Evolutionary conservation across 2,329 filamentous ascomycete genomes (phyloP), one percentile per base, ranked within the genome.

Genomic region (Fusarium stilboides): DNA sequence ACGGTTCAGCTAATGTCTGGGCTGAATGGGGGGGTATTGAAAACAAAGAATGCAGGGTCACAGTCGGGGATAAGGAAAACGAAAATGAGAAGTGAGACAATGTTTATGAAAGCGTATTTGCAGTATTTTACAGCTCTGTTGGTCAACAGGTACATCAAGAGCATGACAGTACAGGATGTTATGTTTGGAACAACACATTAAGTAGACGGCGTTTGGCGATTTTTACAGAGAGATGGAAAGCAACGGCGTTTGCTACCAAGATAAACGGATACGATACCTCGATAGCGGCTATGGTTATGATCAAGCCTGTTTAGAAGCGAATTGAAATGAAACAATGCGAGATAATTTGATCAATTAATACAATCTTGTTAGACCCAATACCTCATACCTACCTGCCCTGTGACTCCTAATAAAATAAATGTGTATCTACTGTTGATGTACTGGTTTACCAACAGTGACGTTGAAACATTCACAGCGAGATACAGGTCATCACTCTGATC

Each of bases 1-100:
- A 64, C 45, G 73, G 72, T 55, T 69, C 74, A 10, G 59, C 73
- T 36, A 74, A 69, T 57, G 62, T 73, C 33, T 80, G 76, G 74
- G 66, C 70, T 22, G 71, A 77, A 28, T 80, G 78, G 78, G 67
- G 31, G 17, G 20, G 64, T 36, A 50, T 73, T 19, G 73, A 74
- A 36, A 59, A 71, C 14, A 66, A 56, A 28, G 28, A 31, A 31
- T 31, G 9, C 28, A 57, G 24, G 8, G 43, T 33, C 37, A 54
- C 39, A 34, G 39, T 46, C 14, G 60, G 65, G 40, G 62, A 70
- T 44, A 62, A 31, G 17, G 54, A 22, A 12, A 42, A 42, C 13
- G 57, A 62, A 20, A 68, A 71, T 49, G 61, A 73, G 22, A 68
- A 74, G 56, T 75, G 52, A 67, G 24, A 33, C 24, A 39, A 22